Evolutionary conservation across 768 basidiomycete genomes (phyloP).

Genomic region (Pseudohyphozyma bogoriensis): DNA sequence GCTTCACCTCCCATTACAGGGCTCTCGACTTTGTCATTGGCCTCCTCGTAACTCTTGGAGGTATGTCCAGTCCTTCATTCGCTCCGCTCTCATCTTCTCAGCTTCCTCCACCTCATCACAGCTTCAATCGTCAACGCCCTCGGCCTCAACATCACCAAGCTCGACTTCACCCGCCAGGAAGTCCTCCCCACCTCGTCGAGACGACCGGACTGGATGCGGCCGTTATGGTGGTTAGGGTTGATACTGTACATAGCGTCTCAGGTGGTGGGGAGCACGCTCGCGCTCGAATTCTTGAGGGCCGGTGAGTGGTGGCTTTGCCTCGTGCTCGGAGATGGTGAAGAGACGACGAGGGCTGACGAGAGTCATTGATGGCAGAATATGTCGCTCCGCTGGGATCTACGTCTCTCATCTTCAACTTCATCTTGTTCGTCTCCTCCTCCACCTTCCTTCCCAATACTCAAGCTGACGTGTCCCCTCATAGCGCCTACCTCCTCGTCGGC

Average conservation of each 20-base stretch:
- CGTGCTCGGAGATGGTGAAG: too few relatives aligned
- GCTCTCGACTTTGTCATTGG: slow-evolving; percentile 39
- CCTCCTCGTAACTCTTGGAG: slow-evolving; percentile 61
- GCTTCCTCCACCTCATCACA: slow-evolving; percentile 63
- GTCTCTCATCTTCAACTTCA: slow-evolving; percentile 89
- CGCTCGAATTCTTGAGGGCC: slow-evolving; percentile 78
- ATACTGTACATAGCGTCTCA: slow-evolving; percentile 84
- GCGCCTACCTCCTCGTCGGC: slow-evolving; percentile 70
- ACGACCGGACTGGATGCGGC: slow-evolving; percentile 66
- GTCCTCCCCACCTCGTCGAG: slow-evolving; percentile 65
- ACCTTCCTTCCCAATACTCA: too few relatives aligned
- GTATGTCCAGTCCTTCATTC: slow-evolving; percentile 51
- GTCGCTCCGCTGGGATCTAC: slow-evolving; percentile 91
- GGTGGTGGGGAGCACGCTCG: slow-evolving; percentile 74
- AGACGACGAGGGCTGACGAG: too few relatives aligned
- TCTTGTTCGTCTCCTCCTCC: slow-evolving; percentile 36
- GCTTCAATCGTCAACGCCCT: slow-evolving; percentile 35
- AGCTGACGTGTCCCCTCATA: slow-evolving; percentile 35
- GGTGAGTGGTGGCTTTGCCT: neutral
- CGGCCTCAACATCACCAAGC: slow-evolving; percentile 87
- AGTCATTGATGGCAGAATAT: slow-evolving; percentile 64
- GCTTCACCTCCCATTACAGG: neutral
- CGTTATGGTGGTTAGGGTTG: slow-evolving; percentile 62
- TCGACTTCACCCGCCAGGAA: slow-evolving; percentile 76
- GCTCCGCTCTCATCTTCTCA: slow-evolving; percentile 17